Base-by-base conservation (phyloP, 2,329 filamentous ascomycete genomes). In the Curvularia lunata region DNA sequence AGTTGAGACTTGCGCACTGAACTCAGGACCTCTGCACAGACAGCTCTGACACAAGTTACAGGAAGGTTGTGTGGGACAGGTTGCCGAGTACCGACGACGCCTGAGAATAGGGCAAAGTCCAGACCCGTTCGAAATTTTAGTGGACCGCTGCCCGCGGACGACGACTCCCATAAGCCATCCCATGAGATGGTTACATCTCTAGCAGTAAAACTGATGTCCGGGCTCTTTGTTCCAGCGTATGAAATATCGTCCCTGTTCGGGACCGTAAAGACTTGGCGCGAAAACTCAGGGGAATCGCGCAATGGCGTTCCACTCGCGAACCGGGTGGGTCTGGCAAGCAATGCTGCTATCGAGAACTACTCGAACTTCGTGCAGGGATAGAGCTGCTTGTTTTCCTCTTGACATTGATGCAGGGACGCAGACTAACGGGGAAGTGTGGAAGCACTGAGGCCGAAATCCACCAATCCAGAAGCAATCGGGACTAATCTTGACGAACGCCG, bases 401-500 rank as follows among this genome's bases (percentile, higher is more conserved):
- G 34, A 18, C 34, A 37, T 16, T 37, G 34, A 37, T 18, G 16
- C 34, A 37, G 34, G 34, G 34, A 18, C n/a, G 34, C 16, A 7
- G 34, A 37, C n/a, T n/a, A 18, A 18, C 34, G 6, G 34, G 32
- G 34, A 37, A 37, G 34, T 8, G 18, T 7, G 34, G 3, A 18
- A 18, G 34, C n/a, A 18, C 34, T n/a, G 34, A 37, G 34, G 18
- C 16, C n/a, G 16, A 6, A 37, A n/a, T 18, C 16, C 16, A 8
- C 16, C 34, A 37, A 37, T 18, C 34, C 18, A 37, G 5, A 5
- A 37, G 16, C 5, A 16, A 9, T 37, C 6, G 16, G 9, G 9
- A 38, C 41, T 50, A 52, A 41, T 58, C 47, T 16, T 47, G 47
- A 48, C 47, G 52, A 45, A 54, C 18, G 28, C 53, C 53, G 21